Evolutionary conservation across 106 monocot species (phyloP).

Genomic region (Platanthera guangdongensis): DNA sequence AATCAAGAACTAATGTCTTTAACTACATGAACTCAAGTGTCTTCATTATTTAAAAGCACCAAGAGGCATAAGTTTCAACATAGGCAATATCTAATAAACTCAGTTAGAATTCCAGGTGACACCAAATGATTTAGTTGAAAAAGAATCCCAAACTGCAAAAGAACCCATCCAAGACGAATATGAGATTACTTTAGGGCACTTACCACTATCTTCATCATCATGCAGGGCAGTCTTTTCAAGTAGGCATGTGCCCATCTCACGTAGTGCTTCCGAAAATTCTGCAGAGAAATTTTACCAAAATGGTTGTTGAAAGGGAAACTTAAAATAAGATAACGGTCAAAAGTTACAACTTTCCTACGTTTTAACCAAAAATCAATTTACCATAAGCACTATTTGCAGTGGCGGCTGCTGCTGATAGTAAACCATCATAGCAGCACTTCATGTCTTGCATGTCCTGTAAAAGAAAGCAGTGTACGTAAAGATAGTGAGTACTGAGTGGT

Average conservation of each 20-base stretch:
- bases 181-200: conserved; percentile 12
- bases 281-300: conserved; percentile 13
- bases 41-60: neutral
- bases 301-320: neutral
- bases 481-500: neutral
- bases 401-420: conserved; percentile 83
- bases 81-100: neutral
- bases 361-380: conserved; percentile 10
- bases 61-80: neutral
- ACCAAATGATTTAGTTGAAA: neutral
- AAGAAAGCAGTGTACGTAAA: conserved; percentile 6
- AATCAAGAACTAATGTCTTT: neutral
- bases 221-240: conserved; percentile 80
- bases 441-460: conserved; percentile 79
- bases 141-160: neutral
- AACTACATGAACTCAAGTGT: neutral
- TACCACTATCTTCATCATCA: conserved; percentile 88
- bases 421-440: conserved; percentile 74
- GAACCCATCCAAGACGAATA: neutral
- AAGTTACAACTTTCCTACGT: neutral
- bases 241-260: conserved; percentile 78
- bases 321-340: neutral
- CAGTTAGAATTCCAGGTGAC: neutral
- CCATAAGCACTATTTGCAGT: conserved; percentile 82
- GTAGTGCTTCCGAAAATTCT: conserved; percentile 83